Base-by-base conservation (phyloP, 768 basidiomycete species). In the Paxillus ammoniavirescens region DNA sequence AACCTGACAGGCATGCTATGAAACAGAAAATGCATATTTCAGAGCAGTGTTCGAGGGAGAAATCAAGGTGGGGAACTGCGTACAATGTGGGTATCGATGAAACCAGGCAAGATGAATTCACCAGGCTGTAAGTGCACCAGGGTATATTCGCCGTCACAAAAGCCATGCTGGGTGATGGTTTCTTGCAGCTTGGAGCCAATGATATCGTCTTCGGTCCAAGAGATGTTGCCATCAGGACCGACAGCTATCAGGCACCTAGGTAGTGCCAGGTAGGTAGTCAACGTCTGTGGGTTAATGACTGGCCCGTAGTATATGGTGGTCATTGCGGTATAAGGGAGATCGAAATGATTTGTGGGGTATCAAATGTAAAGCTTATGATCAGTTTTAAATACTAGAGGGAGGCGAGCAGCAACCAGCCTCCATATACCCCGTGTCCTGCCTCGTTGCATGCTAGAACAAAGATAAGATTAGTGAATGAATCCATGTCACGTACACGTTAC, bases 31-130 rank as follows among this genome's bases (percentile, higher is more conserved):
- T 42, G 44, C 12, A 33, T 26, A 42, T 49, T 23, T 54, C 55
- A 54, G 48, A 1, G 18, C 12, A 43, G 47, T 18, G 2, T 37
- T 40, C 9, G 4, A 21, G 9, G 23, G 15, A 13, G 14, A 3
- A 36, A 21, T 30, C 12, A 37, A 36, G 8, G 48, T 36, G 21
- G 3, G 23, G 8, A 26, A 17, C 14, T 31, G 68, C 87, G 65
- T 65, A 93, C 93, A 33, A 88, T 91, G 71, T 96, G 93, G 30
- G 93, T 96, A 75, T 97, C 94, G 50, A 95, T 75, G 67, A 96
- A 83, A 4, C 94, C 94, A 6, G 94, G 94, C 64, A 92, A 82
- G 52, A 96, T 62, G 65, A 93, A 94, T 58, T 85, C 76, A 14
- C 82, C 82, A 3, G 75, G 68, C 10, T 67, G 68, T 44, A 86